These are phyloP conservation scores for Glonium stellatum DNA, from an alignment of 495 filamentous ascomycete genomes.

Conservation along the genomic window DNA sequence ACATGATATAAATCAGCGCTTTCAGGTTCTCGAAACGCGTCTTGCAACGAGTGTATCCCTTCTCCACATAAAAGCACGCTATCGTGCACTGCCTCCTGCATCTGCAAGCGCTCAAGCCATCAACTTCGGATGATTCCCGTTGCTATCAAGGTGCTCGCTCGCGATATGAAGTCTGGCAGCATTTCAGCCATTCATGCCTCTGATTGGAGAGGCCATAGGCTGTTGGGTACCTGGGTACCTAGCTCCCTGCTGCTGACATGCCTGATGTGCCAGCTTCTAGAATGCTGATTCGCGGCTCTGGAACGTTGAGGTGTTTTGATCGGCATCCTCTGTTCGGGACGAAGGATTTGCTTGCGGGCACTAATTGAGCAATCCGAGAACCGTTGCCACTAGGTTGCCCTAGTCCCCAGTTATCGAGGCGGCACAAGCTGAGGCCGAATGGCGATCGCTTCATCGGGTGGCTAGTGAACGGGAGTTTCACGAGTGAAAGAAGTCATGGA, in stretches of 20 bases:
- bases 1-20: neutral
- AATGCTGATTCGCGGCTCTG: conserved; percentile 5
- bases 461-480: no score
- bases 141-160: neutral
- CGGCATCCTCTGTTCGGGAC: neutral
- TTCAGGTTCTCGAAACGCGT: neutral
- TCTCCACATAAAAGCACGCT: conserved; percentile 28
- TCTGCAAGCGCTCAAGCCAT: conserved; percentile 12
- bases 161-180: neutral
- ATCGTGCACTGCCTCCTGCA: conserved; percentile 13
- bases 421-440: no score
- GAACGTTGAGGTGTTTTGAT: neutral
- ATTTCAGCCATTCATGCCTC: neutral
- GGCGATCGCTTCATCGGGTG: no score
- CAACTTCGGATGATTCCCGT: neutral
- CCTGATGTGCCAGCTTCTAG: neutral
- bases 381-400: no score
- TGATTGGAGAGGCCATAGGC: neutral
- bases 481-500: no score
- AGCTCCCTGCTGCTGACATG: neutral
- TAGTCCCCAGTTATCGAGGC: no score
- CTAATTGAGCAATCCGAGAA: neutral
- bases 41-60: neutral
- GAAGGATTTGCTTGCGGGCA: neutral
- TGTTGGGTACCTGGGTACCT: conserved; percentile 6